Evolutionary conservation across 169 alveolate species (phyloP).

Genomic region (Cryptosporidium xiaoi): DNA sequence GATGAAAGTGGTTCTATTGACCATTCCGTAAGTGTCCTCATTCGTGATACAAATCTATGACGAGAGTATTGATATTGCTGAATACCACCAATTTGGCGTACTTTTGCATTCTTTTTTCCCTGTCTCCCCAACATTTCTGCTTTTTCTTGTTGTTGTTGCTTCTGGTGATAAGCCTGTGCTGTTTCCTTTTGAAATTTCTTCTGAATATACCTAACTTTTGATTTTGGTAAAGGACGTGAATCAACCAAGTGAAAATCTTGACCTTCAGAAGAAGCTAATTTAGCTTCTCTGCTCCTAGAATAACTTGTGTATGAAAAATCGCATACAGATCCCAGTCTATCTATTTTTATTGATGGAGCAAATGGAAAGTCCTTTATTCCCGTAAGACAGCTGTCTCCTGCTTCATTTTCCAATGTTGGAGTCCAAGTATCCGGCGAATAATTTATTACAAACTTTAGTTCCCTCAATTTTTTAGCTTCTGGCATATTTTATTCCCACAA

Average conservation of each 20-base stretch:
- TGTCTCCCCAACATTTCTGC: conserved; percentile 66
- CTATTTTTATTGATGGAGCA: conserved; percentile 86
- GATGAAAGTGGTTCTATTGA: conserved; percentile 90
- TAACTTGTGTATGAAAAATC: conserved; percentile 85
- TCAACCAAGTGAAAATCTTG: conserved; percentile 72
- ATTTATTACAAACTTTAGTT: conserved; percentile 9
- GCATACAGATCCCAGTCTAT: conserved; percentile 84
- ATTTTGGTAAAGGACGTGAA: conserved; percentile 71
- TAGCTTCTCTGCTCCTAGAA: conserved; percentile 67
- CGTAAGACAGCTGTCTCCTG: conserved; percentile 79
- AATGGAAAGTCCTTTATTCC: conserved; percentile 83
- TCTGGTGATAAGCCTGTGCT: conserved; percentile 72
- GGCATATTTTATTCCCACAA: neutral
- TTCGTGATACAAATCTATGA: conserved; percentile 68
- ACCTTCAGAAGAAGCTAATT: conserved; percentile 16
- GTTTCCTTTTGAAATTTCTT: conserved; percentile 64
- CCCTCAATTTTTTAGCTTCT: conserved; percentile 1
- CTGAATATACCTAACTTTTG: conserved; percentile 64
- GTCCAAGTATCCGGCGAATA: conserved; percentile 69
- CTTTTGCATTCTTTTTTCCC: conserved; percentile 55
- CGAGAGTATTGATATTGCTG: conserved; percentile 70
- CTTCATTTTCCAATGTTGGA: conserved; percentile 50
- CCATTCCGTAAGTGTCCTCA: conserved; percentile 90
- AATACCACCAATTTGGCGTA: conserved; percentile 50
- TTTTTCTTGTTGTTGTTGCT: conserved; percentile 73